Percentiles rank a stretch among this genome's conserved stretches.
Conservation (phyloP, 768 basidiomycete genomes). For the Boletus rubropictus region DNA sequence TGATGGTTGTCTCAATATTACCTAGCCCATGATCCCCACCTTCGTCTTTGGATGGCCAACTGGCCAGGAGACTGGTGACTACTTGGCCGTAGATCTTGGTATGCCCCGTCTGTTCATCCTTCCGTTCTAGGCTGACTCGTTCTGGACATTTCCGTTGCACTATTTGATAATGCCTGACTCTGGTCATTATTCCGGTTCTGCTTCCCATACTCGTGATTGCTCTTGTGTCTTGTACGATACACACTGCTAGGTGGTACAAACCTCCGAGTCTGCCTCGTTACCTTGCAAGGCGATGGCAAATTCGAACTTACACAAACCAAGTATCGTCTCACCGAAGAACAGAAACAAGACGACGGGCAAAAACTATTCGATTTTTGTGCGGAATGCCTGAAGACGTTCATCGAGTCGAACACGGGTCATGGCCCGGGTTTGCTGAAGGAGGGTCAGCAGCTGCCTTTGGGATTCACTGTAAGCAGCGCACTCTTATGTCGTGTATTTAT, state of each 20-base stretch:
- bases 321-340: constrained; percentile 94
- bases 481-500: background rate
- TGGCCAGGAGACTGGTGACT: constrained; percentile 84
- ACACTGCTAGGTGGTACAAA: constrained; percentile 78
- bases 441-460: constrained; percentile 68
- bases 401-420: constrained; percentile 62
- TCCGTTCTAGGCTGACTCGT: background rate
- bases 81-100: constrained; percentile 87
- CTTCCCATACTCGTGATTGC: background rate
- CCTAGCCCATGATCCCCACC: constrained; percentile 92
- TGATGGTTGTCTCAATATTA: constrained; percentile 8
- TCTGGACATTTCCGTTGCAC: background rate
- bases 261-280: constrained; percentile 96
- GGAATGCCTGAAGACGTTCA: constrained; percentile 84
- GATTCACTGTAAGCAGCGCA: constrained; percentile 79
- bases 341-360: constrained; percentile 96
- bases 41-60: constrained; percentile 95
- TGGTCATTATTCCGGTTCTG: background rate
- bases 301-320: constrained; percentile 98
- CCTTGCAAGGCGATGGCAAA: constrained; percentile 85
- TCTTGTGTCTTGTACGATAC: background rate
- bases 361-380: constrained; percentile 97
- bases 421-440: constrained; percentile 44
- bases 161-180: background rate
- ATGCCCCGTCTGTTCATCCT: constrained; percentile 23